Percentiles rank a stretch among this genome's conserved stretches.
These are phyloP conservation scores for Chrysopogon serrulatus DNA, from an alignment of 176 grass and related monocot species.

Conservation along the genomic window DNA sequence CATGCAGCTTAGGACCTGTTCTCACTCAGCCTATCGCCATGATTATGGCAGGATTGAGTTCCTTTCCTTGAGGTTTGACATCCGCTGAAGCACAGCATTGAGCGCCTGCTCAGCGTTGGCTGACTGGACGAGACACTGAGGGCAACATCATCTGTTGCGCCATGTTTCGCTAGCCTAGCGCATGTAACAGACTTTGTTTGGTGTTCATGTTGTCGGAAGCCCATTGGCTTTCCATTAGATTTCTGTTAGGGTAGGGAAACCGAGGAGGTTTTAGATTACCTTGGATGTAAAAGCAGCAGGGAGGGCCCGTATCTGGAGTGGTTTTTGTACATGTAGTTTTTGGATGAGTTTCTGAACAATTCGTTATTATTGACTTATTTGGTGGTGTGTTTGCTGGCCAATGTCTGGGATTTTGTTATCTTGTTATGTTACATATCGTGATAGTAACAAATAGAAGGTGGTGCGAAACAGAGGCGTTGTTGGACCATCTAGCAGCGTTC, in stretches of 20 bases:
- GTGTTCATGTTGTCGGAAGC: conserved; percentile 23
- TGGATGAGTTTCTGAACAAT: background rate
- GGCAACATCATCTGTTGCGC: conserved; percentile 6
- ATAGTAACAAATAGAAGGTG: background rate
- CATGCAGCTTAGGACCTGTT: background rate
- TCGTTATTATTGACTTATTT: background rate
- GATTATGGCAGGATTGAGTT: background rate
- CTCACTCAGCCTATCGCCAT: background rate
- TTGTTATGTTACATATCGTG: background rate
- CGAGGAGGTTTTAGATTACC: background rate
- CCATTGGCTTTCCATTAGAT: conserved; percentile 52
- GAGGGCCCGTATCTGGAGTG: background rate
- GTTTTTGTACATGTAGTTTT: conserved; percentile 29
- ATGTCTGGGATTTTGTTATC: background rate
- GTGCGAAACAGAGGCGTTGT: background rate
- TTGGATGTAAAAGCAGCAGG: conserved; percentile 25
- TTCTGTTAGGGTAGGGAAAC: conserved; percentile 23
- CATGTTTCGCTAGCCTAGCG: conserved; percentile 7
- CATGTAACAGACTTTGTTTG: conserved; percentile 27
- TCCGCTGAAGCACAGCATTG: background rate
- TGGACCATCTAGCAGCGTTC: too few species aligned
- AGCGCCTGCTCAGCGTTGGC: background rate
- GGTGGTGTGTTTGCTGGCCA: background rate
- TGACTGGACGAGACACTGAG: conserved; percentile 26
- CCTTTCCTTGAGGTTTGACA: background rate